A percentile compares a stretch with the other conserved stretches of the same genome.
phyloP scores from a whole-genome alignment of 1,284 basidiomycete genomes.

The Microbotryomycetes sp. region DNA sequence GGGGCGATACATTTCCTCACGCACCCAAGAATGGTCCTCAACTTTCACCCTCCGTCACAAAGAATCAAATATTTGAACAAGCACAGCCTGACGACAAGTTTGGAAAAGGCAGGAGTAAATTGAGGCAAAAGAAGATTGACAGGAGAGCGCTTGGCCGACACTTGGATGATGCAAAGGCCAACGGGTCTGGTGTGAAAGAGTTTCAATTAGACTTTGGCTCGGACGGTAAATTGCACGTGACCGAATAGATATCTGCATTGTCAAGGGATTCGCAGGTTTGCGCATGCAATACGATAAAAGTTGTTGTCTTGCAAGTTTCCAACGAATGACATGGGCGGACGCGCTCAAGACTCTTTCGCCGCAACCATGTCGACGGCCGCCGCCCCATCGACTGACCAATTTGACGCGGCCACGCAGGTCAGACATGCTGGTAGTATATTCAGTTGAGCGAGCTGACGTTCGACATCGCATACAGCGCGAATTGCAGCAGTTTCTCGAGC shows the following conservation, averaged over 20 bases:
- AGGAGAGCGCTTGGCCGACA: too few relatives aligned
- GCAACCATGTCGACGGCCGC: constrained; percentile 3
- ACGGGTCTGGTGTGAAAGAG: neutral
- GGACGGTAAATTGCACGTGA: neutral
- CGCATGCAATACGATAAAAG: too few relatives aligned
- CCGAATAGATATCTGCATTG: too few relatives aligned
- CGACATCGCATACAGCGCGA: constrained; percentile 61
- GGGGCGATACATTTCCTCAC: constrained; percentile 96
- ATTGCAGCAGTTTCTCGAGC: constrained; percentile 71
- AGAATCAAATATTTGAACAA: neutral
- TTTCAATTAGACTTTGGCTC: neutral
- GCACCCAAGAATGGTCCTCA: constrained; percentile 22
- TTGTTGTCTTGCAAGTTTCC: neutral
- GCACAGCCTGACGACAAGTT: constrained; percentile 15
- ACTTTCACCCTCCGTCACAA: constrained; percentile 7
- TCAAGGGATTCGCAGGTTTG: neutral
- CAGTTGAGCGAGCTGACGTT: neutral
- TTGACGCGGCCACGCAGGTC: constrained; percentile 72
- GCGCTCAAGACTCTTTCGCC: neutral
- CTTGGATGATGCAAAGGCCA: too few relatives aligned
- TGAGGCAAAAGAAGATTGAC: constrained; percentile 13
- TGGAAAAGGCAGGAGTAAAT: constrained; percentile 4
- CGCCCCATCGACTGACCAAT: constrained; percentile 40
- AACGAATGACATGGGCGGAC: neutral
- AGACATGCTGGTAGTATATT: too few relatives aligned